Evolutionary conservation across 768 basidiomycete species (phyloP).

Genomic region (Russula sp.): DNA sequence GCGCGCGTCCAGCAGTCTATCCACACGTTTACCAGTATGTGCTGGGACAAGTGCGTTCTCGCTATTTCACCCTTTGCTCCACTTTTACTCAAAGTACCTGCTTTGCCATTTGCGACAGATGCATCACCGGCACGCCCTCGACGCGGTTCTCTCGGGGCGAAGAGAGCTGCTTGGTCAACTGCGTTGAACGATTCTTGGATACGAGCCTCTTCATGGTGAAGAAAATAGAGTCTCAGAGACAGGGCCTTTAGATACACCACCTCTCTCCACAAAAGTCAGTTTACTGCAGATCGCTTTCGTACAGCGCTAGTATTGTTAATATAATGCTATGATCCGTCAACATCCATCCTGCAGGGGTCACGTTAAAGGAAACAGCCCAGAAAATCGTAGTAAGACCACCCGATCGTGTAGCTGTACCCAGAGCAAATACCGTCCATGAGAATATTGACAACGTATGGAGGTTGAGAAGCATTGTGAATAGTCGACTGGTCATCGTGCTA

Average conservation of each 20-base stretch:
- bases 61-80: neutral
- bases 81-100: neutral
- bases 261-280: neutral
- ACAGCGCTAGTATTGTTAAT: neutral
- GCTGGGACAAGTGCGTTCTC: constrained; percentile 84
- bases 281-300: neutral
- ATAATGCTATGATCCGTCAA: neutral
- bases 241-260: constrained; percentile 18
- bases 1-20: constrained; percentile 61
- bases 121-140: constrained; percentile 71
- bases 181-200: constrained; percentile 90
- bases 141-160: constrained; percentile 74
- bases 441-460: neutral
- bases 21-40: constrained; percentile 73
- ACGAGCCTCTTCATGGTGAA: constrained; percentile 76
- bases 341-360: neutral
- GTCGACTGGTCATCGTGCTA: neutral
- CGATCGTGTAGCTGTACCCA: neutral
- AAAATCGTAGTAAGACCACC: neutral
- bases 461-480: neutral
- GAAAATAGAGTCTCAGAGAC: constrained; percentile 37
- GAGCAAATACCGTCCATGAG: neutral
- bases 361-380: neutral
- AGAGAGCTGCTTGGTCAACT: constrained; percentile 77
- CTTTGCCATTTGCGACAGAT: constrained; percentile 38